These are phyloP conservation scores for Kluyveromyces nonfermentans DNA, from an alignment of 805 yeast species.

Conservation along the genomic window DNA sequence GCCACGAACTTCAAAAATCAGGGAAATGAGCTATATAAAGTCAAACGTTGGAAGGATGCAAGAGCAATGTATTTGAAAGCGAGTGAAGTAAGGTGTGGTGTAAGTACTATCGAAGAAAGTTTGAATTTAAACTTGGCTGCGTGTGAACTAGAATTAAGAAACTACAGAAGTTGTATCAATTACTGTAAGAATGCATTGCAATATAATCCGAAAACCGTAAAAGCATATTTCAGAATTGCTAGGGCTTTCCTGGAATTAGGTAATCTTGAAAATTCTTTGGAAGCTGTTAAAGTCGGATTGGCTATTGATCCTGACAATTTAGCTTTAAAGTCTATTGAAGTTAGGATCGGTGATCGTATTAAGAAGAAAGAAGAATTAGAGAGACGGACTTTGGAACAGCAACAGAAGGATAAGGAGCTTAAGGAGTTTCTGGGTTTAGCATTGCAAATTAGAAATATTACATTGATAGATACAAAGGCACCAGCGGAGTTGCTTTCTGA, in stretches of 20 bases:
- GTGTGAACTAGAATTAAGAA: slow-evolving; percentile 75
- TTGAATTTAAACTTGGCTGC: slow-evolving; percentile 81
- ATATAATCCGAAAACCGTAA: slow-evolving; percentile 59
- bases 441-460: slow-evolving; percentile 47
- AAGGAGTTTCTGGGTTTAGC: slow-evolving; percentile 47
- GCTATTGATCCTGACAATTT: slow-evolving; percentile 49
- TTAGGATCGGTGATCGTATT: slow-evolving; percentile 34
- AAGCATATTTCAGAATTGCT: slow-evolving; percentile 81
- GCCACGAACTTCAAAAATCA: slow-evolving; percentile 85
- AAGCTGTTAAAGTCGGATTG: slow-evolving; percentile 56
- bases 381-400: slow-evolving; percentile 12
- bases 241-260: slow-evolving; percentile 67
- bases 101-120: slow-evolving; percentile 45
- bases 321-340: slow-evolving; percentile 41
- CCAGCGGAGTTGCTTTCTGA: slow-evolving; percentile 51
- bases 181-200: slow-evolving; percentile 70
- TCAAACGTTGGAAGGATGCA: slow-evolving; percentile 66
- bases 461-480: slow-evolving; percentile 38
- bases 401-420: slow-evolving; percentile 32
- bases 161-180: slow-evolving; percentile 76
- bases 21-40: slow-evolving; percentile 80
- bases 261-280: slow-evolving; percentile 61
- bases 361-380: slow-evolving; percentile 26
- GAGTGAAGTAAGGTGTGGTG: slow-evolving; percentile 57
- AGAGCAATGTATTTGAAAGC: slow-evolving; percentile 74